Conservation (phyloP, 108 stramenopile species). For the Cyclotella cryptica region DNA sequence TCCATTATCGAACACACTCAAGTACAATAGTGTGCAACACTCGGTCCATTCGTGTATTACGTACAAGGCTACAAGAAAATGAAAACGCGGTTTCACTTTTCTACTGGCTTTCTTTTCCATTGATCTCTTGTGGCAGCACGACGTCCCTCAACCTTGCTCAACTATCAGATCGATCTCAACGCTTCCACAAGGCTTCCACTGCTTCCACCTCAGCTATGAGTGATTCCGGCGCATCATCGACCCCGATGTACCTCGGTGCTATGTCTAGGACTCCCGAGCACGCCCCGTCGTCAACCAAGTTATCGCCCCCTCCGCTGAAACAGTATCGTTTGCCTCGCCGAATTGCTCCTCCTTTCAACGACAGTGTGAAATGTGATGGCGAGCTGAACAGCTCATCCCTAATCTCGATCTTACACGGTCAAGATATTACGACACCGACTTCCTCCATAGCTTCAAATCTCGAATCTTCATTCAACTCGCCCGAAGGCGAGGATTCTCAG, state of each 20-base stretch:
- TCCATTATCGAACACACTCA: too few species aligned
- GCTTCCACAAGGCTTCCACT: too few species aligned
- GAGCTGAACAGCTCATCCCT: neutral
- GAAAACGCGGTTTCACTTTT: too few species aligned
- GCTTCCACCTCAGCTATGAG: neutral
- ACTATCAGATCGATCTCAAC: too few species aligned
- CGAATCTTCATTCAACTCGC: neutral
- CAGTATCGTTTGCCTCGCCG: constrained; percentile 5
- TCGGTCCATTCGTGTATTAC: too few species aligned
- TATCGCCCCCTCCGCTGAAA: constrained; percentile 2
- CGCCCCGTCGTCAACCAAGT: neutral
- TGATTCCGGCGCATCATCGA: neutral
- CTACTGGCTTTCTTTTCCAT: too few species aligned
- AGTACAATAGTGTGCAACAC: too few species aligned
- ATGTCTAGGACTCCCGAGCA: neutral
- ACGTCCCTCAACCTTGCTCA: too few species aligned
- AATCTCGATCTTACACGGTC: neutral
- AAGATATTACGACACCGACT: neutral
- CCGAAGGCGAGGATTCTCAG: neutral
- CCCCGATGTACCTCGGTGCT: neutral
- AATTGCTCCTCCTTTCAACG: neutral
- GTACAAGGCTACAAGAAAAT: too few species aligned
- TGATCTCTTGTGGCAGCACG: too few species aligned
- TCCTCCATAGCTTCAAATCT: neutral
- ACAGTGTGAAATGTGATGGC: neutral